These are phyloP conservation scores for Neonectria faginata DNA, from an alignment of 2,329 filamentous ascomycete genomes.

Conservation along the genomic window DNA sequence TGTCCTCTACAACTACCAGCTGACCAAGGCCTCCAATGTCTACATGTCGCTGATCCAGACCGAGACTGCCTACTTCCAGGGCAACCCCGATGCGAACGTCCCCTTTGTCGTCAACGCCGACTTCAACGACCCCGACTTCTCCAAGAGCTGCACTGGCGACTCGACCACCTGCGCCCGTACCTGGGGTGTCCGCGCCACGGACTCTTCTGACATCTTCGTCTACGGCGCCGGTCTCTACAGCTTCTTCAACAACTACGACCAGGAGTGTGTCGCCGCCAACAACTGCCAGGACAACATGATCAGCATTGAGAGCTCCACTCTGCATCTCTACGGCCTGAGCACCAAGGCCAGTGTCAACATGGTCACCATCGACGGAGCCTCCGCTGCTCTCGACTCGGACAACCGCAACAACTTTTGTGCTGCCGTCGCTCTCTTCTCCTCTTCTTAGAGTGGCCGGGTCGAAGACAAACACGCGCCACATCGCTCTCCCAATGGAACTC, in stretches of 20 bases:
- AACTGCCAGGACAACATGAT: conserved; percentile 85
- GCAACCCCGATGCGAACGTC: conserved; percentile 78
- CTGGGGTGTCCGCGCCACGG: conserved; percentile 78
- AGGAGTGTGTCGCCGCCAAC: conserved; percentile 74
- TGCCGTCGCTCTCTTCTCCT: conserved; percentile 60
- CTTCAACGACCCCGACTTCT: conserved; percentile 77
- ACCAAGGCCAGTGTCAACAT: conserved; percentile 83
- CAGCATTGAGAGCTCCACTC: conserved; percentile 74
- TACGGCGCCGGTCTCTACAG: conserved; percentile 82
- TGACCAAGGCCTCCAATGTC: conserved; percentile 80
- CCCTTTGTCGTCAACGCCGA: conserved; percentile 71
- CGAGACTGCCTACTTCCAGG: conserved; percentile 90
- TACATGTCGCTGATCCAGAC: conserved; percentile 89
- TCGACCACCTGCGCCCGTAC: conserved; percentile 74
- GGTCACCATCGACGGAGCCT: conserved; percentile 71
- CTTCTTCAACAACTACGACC: conserved; percentile 86
- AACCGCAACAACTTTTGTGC: conserved; percentile 76
- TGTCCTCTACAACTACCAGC: conserved; percentile 85
- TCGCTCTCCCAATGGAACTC: background rate
- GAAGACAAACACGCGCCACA: background rate
- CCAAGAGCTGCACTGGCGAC: conserved; percentile 59
- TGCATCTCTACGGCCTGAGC: conserved; percentile 76
- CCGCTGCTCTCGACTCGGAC: conserved; percentile 66
- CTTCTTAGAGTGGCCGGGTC: conserved; percentile 30
- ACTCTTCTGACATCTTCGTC: conserved; percentile 75